These are phyloP conservation scores for Niebla homalea DNA, from an alignment of 495 filamentous ascomycete species.

Conservation along the genomic window DNA sequence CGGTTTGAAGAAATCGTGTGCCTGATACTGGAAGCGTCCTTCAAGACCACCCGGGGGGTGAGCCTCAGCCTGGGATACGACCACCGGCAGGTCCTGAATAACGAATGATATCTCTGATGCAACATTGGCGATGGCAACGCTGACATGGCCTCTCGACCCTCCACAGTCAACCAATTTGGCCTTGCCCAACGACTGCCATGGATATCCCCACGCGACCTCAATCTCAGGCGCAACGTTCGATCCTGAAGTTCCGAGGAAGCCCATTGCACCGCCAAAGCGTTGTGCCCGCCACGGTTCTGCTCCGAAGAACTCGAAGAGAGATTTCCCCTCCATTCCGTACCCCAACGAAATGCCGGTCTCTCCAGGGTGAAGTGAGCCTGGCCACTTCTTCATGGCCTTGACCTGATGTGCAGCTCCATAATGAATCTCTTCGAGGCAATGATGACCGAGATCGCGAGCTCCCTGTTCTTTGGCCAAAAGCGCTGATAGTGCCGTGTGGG, in stretches of 20 bases:
- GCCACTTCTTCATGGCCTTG: background rate
- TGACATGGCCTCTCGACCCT: background rate
- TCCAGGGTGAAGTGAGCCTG: background rate
- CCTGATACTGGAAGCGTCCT: background rate
- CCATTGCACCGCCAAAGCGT: background rate
- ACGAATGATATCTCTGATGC: background rate
- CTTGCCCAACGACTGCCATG: background rate
- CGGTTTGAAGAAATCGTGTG: slow-evolving; percentile 29
- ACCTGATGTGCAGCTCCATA: background rate
- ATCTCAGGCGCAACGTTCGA: background rate
- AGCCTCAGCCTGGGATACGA: background rate
- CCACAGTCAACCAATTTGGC: slow-evolving; percentile 2
- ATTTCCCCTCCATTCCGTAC: background rate
- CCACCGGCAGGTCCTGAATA: slow-evolving; percentile 2
- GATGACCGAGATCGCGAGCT: background rate
- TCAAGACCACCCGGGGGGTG: background rate
- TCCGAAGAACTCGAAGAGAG: background rate
- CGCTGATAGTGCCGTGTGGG: slow-evolving; percentile 33
- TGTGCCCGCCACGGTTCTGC: background rate
- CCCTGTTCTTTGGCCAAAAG: background rate
- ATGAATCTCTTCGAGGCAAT: background rate
- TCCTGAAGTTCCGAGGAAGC: background rate
- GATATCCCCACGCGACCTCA: background rate
- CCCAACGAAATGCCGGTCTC: background rate
- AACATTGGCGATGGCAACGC: background rate